Evolutionary conservation across 23 red algal genomes (phyloP), one percentile per base, ranked within the genome.

Genomic region (Gracilaria domingensis): DNA sequence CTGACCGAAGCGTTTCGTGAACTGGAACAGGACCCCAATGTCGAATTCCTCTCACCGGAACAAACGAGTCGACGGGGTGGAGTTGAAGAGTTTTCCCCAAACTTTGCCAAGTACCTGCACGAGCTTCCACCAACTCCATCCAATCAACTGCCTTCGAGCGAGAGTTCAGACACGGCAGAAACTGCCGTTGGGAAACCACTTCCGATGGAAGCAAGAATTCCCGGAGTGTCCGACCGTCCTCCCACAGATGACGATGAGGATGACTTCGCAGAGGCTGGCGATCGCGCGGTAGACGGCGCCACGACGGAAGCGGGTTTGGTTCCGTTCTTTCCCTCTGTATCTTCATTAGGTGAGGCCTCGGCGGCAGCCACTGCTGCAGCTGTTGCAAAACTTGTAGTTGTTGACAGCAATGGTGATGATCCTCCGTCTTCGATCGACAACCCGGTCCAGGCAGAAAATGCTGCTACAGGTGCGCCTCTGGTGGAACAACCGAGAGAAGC

Each of bases 61-160:
- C 20, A 40, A 24, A 40, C 38, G 24, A 29, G 28, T 20, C 67
- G 1, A 17, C 33, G 36, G 1, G 26, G 14, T 11, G 67, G 44
- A 2, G 23, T 29, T 12, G 80, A 64, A 39, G 56, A 83, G 23
- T 64, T 83, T 55, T 64, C 80, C 0, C 83, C 83, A 30, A 72
- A 57, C 21, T 51, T 87, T 26, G 83, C 83, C 32, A 71, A 75
- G 24, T 75, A 87, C 37, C 42, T 87, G 65, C 56, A 85, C 59
- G 82, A 48, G 37, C 82, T 85, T 0, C 82, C 82, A 42, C 56
- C 82, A 0, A 85, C 82, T 21, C 82, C 82, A 8, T 37, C 64
- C 23, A 58, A 48, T 47, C 48, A 67, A 32, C 56, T 85, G 8
- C 82, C 82, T 8, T 49, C 59, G 49, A 69, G 59, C 57, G 82